Evolutionary conservation across 495 filamentous ascomycete genomes (phyloP), one percentile per base, ranked within the genome.

Genomic region (Penicillium macrosclerotiorum): DNA sequence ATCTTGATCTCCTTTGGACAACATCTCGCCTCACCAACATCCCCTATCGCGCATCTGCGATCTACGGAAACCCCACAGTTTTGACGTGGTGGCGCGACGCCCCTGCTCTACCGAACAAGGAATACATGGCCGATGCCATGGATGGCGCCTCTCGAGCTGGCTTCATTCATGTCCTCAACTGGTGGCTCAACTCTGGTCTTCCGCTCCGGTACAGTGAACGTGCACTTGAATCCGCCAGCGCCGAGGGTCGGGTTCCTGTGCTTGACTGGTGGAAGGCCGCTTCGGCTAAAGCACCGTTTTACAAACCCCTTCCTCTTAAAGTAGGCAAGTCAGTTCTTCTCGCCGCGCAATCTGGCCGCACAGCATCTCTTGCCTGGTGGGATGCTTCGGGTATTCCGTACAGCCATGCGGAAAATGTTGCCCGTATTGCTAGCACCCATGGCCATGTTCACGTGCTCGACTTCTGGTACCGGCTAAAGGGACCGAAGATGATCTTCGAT

Each of bases 221-320:
- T 2, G 88, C 91, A 0, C 81, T 96, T 30, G 91, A 96, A 62
- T 80, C 88, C 34, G 91, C 91, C 17, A 89, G 82, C 45, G 81
- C 81, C 2, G 84, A 89, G 60, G 89, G 90, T 19, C 87, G 89
- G 43, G 71, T 95, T n/a, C 68, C 75, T 0, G 89, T 95, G 5
- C 76, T 96, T 0, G 83, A 93, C 50, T 96, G 91, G 91, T 96
- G 91, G 91, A 86, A 86, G 49, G 66, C 79, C 36, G 79, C 85
- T 0, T 79, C 67, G 16, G 43, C 52, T 12, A 61, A 59, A 9
- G 51, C 56, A 16, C 55, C 62, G 17, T 18, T 43, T 1, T 51
- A 55, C 17, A 59, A 54, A 3, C 60, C 73, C 1, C 61, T 88
- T 12, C 77, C 75, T 0, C 73, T 92, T 8, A 88, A 89, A 62